phyloP scores from a whole-genome alignment of 306 rosid genomes.

The Quercus engelmannii region DNA sequence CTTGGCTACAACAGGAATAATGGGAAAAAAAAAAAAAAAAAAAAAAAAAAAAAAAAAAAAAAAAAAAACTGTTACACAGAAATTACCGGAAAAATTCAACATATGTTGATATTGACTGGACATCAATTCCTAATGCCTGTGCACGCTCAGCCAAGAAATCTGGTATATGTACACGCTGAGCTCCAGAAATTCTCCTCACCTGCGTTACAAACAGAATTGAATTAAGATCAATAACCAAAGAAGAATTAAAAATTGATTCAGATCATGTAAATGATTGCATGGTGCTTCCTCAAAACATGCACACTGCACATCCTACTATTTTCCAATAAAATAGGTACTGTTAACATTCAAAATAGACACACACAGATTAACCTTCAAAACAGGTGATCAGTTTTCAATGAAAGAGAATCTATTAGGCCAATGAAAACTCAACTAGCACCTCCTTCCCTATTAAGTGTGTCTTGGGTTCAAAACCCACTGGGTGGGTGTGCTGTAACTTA shows the following conservation, averaged over 20 bases:
- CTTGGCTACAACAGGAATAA: neutral
- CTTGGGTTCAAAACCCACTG: too few relatives aligned
- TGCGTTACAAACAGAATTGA: constrained; percentile 18
- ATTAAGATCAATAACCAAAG: constrained; percentile 3
- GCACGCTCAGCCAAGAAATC: constrained; percentile 77
- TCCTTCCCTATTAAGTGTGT: too few relatives aligned
- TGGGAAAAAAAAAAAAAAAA: neutral
- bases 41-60: neutral
- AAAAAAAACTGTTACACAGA: neutral
- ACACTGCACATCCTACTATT: neutral
- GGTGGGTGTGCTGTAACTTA: too few relatives aligned
- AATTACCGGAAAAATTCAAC: constrained; percentile 84
- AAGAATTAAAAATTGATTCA: neutral
- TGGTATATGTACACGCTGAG: constrained; percentile 84
- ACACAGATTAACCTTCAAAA: neutral
- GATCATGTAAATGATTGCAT: neutral
- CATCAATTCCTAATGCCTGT: constrained; percentile 71
- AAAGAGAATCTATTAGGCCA: neutral
- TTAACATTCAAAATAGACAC: neutral
- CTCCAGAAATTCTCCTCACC: constrained; percentile 99
- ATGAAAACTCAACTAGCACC: too few relatives aligned
- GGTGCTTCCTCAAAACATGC: neutral
- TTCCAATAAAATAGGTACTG: neutral
- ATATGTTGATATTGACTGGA: constrained; percentile 65
- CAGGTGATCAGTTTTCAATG: neutral